Percentiles rank a stretch among this genome's conserved stretches.
phyloP scores from a whole-genome alignment of 441 rosid genomes.

The Flueggea neowawraea region DNA sequence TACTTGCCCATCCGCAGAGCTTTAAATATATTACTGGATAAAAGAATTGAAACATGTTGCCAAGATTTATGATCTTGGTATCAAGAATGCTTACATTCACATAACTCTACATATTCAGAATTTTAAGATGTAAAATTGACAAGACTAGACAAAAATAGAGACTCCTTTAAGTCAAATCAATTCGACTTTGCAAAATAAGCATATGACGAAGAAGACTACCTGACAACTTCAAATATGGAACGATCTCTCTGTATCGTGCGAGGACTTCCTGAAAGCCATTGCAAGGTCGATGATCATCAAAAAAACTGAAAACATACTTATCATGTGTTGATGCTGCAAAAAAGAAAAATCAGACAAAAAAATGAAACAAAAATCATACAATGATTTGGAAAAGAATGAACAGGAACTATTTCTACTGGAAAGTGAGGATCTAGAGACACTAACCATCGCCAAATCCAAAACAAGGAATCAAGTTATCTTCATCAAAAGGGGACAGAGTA shows the following conservation, averaged over 20 bases:
- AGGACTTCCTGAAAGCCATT: constrained; percentile 77
- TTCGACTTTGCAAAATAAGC: neutral
- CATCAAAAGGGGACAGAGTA: constrained; percentile 84
- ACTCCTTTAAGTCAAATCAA: no score
- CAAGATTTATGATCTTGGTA: no score
- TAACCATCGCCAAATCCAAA: constrained; percentile 95
- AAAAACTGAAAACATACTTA: constrained; percentile 74
- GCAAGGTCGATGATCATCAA: constrained; percentile 58
- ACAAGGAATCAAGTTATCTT: constrained; percentile 90
- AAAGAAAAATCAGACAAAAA: neutral
- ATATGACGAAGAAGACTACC: constrained; percentile 32
- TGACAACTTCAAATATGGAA: constrained; percentile 68
- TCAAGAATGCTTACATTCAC: no score
- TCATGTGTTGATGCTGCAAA: constrained; percentile 76
- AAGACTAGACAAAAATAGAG: no score
- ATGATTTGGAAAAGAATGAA: constrained; percentile 16
- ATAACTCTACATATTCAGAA: no score
- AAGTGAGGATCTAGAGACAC: constrained; percentile 13
- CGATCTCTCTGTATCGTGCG: constrained; percentile 68
- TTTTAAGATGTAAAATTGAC: no score
- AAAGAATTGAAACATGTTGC: no score
- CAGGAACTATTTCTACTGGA: neutral
- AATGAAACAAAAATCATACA: constrained; percentile 8
- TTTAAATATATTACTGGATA: no score
- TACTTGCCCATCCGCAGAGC: no score